Percentiles rank a stretch among this genome's conserved stretches.
phyloP scores from a whole-genome alignment of 805 yeast genomes.

The Candida patagonica region DNA sequence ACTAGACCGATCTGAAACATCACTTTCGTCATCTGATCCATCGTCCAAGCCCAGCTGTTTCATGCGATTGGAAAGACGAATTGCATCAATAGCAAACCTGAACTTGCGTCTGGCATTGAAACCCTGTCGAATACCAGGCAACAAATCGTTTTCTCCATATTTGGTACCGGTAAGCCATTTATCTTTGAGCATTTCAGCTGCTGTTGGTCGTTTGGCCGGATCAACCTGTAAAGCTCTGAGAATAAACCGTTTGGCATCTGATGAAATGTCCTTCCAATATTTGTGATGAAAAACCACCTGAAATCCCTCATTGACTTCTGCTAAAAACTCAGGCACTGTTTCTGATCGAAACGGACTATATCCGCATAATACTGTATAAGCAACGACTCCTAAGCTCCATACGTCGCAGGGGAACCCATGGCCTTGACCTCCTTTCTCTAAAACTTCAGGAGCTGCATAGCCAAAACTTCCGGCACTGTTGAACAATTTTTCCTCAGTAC shows the following conservation, averaged over 20 bases:
- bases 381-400: slow-evolving; percentile 91
- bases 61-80: slow-evolving; percentile 71
- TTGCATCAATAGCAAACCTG: slow-evolving; percentile 77
- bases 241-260: slow-evolving; percentile 74
- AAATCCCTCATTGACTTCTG: slow-evolving; percentile 62
- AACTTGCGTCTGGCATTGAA: slow-evolving; percentile 79
- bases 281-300: slow-evolving; percentile 80
- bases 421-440: slow-evolving; percentile 50
- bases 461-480: slow-evolving; percentile 89
- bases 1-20: slow-evolving; percentile 1
- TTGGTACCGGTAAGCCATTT: slow-evolving; percentile 57
- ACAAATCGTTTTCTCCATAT: slow-evolving; percentile 47
- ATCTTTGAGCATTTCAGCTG: slow-evolving; percentile 52
- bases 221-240: slow-evolving; percentile 58
- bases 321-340: slow-evolving; percentile 66
- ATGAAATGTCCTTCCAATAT: slow-evolving; percentile 77
- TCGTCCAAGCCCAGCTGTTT: slow-evolving; percentile 39
- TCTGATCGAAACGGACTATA: slow-evolving; percentile 88
- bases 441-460: slow-evolving; percentile 93
- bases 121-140: slow-evolving; percentile 71
- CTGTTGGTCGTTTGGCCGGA: slow-evolving; percentile 62
- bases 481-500: slow-evolving; percentile 51
- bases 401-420: slow-evolving; percentile 95
- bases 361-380: slow-evolving; percentile 85
- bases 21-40: slow-evolving; percentile 42